These are phyloP conservation scores for Cupressus sempervirens DNA, from an alignment of 75 land plant genomes.

Conservation along the genomic window DNA sequence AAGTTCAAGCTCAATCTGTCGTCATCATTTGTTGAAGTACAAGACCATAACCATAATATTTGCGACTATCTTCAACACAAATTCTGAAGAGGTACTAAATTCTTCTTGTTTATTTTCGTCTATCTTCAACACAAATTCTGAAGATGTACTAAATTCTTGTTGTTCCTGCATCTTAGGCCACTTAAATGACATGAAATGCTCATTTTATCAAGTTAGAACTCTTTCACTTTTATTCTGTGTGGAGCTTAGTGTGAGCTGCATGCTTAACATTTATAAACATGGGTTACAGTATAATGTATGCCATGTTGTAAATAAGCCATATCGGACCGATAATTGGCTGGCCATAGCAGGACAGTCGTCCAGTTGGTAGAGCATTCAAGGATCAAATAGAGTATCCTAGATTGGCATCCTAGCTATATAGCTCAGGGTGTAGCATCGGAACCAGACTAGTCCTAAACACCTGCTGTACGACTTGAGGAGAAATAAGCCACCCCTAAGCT, in stretches of 20 bases:
- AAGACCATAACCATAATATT: neutral
- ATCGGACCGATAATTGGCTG: too few relatives aligned
- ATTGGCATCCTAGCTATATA: neutral
- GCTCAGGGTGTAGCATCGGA: too few relatives aligned
- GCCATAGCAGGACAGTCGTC: too few relatives aligned
- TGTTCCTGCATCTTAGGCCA: neutral
- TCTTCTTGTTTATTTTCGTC: neutral
- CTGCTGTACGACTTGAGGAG: too few relatives aligned
- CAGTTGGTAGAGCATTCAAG: too few relatives aligned
- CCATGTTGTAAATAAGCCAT: too few relatives aligned
- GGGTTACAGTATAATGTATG: neutral
- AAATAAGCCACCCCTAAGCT: too few relatives aligned
- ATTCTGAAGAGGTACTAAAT: neutral
- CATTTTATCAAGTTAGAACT: neutral
- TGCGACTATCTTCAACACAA: neutral
- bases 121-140: neutral
- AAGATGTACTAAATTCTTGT: neutral
- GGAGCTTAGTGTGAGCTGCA: neutral
- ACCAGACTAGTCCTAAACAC: too few relatives aligned
- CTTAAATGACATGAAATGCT: neutral
- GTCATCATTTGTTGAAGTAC: neutral
- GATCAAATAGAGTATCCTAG: too few relatives aligned
- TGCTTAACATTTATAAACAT: neutral
- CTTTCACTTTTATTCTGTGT: neutral
- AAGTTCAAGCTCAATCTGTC: neutral